Conservation (phyloP, 2,329 filamentous ascomycete species). For the Tothia fuscella region DNA sequence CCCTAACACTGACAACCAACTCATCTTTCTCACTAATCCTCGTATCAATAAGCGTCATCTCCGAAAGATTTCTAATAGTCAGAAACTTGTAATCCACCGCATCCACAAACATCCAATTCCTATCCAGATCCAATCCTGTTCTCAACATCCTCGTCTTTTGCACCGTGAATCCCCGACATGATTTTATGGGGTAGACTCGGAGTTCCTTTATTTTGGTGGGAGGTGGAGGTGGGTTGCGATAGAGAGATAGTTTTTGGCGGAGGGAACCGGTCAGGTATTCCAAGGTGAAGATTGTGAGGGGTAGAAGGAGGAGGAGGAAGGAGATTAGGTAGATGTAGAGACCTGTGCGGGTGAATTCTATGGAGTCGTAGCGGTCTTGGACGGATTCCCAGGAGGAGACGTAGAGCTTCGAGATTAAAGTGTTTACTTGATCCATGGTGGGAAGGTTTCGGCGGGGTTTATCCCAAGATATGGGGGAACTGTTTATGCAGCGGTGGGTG, state of each 20-base stretch:
- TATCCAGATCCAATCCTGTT: constrained; percentile 49
- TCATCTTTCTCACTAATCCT: constrained; percentile 26
- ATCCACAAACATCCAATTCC: constrained; percentile 55
- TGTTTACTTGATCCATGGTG: neutral
- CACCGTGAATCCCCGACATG: constrained; percentile 49
- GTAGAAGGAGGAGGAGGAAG: constrained; percentile 20
- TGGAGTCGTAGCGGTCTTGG: neutral
- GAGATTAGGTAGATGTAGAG: constrained; percentile 6
- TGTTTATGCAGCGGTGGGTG: too few species aligned
- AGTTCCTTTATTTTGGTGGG: constrained; percentile 35
- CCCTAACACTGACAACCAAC: constrained; percentile 38
- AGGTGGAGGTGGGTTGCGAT: constrained; percentile 19
- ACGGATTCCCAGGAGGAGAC: neutral
- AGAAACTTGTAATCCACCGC: constrained; percentile 42
- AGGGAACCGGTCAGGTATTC: constrained; percentile 13
- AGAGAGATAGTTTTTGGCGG: constrained; percentile 11
- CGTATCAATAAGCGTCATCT: constrained; percentile 52
- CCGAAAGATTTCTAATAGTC: constrained; percentile 48
- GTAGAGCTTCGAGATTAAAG: neutral
- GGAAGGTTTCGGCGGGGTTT: neutral
- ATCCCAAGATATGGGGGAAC: too few species aligned
- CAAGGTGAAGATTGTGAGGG: constrained; percentile 21
- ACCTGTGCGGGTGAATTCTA: constrained; percentile 6
- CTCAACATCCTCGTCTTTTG: constrained; percentile 38
- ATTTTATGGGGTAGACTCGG: constrained; percentile 54